phyloP scores from a whole-genome alignment of 352 stramenopile species.

The Stramenopiles sp. region DNA sequence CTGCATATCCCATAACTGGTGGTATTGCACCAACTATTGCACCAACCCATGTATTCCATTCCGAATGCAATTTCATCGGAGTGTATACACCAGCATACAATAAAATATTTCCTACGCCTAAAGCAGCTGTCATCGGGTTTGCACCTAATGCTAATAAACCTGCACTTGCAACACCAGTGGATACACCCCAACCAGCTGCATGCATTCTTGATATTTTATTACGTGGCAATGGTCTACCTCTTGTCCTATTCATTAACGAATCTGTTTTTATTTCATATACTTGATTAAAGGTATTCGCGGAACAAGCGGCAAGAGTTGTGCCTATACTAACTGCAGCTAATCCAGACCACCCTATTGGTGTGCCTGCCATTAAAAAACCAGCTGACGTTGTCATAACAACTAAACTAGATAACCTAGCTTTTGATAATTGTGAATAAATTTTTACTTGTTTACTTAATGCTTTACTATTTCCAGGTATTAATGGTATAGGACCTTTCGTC shows the following conservation, averaged over 20 bases:
- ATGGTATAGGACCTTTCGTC: no score
- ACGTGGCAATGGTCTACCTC: slow-evolving; percentile 69
- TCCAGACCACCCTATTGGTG: slow-evolving; percentile 59
- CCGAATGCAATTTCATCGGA: slow-evolving; percentile 81
- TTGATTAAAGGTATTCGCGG: slow-evolving; percentile 94
- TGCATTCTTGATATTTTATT: slow-evolving; percentile 43
- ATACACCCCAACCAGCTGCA: slow-evolving; percentile 13
- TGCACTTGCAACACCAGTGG: slow-evolving; percentile 51
- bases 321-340: slow-evolving; percentile 68
- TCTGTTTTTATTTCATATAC: slow-evolving; percentile 83
- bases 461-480: no score
- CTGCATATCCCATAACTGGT: slow-evolving; percentile 92
- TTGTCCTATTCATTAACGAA: slow-evolving; percentile 85
- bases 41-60: slow-evolving; percentile 95
- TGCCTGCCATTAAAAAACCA: slow-evolving; percentile 85
- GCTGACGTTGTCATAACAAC: slow-evolving; percentile 85
- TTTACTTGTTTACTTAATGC: slow-evolving; percentile 9
- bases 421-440: slow-evolving; percentile 73
- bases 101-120: slow-evolving; percentile 90
- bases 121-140: slow-evolving; percentile 74
- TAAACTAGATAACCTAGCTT: slow-evolving; percentile 73
- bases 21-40: slow-evolving; percentile 93
- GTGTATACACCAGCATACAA: slow-evolving; percentile 97
- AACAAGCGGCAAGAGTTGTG: slow-evolving; percentile 75
- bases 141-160: slow-evolving; percentile 65